Base-by-base conservation (phyloP, 345 rosid species). In the Acer campestre region DNA sequence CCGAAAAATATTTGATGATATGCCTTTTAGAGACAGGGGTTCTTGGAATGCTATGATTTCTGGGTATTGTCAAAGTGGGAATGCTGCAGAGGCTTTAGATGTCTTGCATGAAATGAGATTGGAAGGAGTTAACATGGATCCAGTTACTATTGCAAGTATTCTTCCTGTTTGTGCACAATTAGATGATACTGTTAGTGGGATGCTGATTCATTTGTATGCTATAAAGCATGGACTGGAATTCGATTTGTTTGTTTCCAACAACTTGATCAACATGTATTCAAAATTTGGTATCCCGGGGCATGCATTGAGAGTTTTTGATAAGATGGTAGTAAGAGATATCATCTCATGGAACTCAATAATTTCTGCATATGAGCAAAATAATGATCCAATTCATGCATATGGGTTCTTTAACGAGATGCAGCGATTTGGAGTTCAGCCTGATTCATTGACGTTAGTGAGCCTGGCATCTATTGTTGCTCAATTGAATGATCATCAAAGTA, bases 11-110 rank as follows among this genome's bases (percentile, higher is more conserved):
- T 90, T 88, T 71, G 81, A 90, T 83, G 81, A 81, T 16, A 84
- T 90, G 89, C 92, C 90, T 0, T 2, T 79, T 10, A 71, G 85
- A 77, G 93, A 88, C 74, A 71, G 82, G 77, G 90, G 87, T 73
- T 82, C 85, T 51, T 90, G 92, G 93, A 88, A 90, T 82, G 90
- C 91, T 9, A 88, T 90, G 89, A 86, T 90, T 49, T 90, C 90
- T n/a, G 90, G 89, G 29, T 88, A 85, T 77, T 87, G 87, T 79
- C 88, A 85, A 78, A 85, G 84, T 64, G 90, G 89, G 51, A 85
- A 87, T 69, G 75, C 83, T 48, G 77, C 68, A 18, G 89, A 84
- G 71, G 94, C 89, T 2, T 75, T 90, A 68, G 75, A 68, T 59
- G 67, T 90, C 29, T 76, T 83, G 66, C 51, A 79, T 69, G 75